These are phyloP conservation scores for Phialophora verrucosa DNA, from an alignment of 2,329 filamentous ascomycete genomes.

Conservation along the genomic window DNA sequence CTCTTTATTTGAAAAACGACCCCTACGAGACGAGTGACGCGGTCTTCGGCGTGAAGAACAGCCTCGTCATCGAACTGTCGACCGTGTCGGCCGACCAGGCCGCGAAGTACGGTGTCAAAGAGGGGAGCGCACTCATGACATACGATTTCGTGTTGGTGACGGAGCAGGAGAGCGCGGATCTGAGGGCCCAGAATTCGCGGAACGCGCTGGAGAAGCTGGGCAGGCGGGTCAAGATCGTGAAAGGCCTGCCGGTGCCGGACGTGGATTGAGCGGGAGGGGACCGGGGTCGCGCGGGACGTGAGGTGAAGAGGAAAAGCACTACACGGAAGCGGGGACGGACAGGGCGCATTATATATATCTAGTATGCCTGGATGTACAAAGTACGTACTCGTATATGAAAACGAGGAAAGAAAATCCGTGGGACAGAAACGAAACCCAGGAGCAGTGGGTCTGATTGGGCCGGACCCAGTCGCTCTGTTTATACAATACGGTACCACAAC, in stretches of 20 bases:
- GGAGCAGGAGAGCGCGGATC: slow-evolving; percentile 68
- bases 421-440: not conserved
- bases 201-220: slow-evolving; percentile 72
- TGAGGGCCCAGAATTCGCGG: slow-evolving; percentile 70
- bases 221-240: slow-evolving; percentile 71
- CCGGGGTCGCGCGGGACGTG: not conserved
- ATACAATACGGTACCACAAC: too few relatives aligned
- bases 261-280: slow-evolving; percentile 49
- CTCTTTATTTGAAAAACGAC: slow-evolving; percentile 42
- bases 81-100: slow-evolving; percentile 40
- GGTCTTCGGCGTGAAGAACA: slow-evolving; percentile 45
- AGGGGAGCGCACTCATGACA: slow-evolving; percentile 37
- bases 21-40: slow-evolving; percentile 43
- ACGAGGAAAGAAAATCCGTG: not conserved
- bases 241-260: slow-evolving; percentile 78
- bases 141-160: slow-evolving; percentile 41
- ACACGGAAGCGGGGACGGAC: not conserved
- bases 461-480: too few relatives aligned
- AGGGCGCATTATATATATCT: not conserved
- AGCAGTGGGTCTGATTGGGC: not conserved
- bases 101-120: slow-evolving; percentile 40
- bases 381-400: not conserved
- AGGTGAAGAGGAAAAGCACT: not conserved
- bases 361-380: not conserved
- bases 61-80: slow-evolving; percentile 41